Base-by-base conservation (phyloP, 2,329 filamentous ascomycete species). In the Metarhizium guizhouense region DNA sequence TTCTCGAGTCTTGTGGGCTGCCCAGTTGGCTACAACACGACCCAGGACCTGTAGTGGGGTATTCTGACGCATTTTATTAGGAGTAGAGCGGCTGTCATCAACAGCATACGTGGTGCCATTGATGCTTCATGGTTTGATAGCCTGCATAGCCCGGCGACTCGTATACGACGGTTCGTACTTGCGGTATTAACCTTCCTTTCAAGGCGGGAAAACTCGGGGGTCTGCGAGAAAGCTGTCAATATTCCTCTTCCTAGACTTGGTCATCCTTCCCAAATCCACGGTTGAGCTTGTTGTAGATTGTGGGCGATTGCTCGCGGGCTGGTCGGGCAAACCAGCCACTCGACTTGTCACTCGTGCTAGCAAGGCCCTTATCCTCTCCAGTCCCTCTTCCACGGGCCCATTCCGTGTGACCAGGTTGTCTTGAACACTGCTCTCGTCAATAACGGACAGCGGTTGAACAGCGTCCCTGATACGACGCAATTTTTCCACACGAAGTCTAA, bases 351-450 rank as follows among this genome's bases (percentile, higher is more conserved):
- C 82, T 29, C 84, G 75, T 1, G 78, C 77, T 54, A 86, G 74
- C 58, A 90, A 68, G 60, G 84, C 74, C 38, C 84, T 78, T 78
- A 86, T 88, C 59, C 78, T 79, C 66, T 84, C 80, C 54, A 90
- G 71, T 69, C 90, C 86, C 54, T 73, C 73, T 65, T 86, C 85
- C 10, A 90, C 68, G 51, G 83, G 78, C 2, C 84, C 83, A 64
- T 86, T 80, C 36, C 80, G 79, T 52, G 82, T 85, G 1, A 87
- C 76, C 3, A 90, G 68, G 65, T 88, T 89, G 56, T 82, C 78
- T 66, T 90, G 87, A 6, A 86, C 71, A 8, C 70, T 62, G 3
- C 51, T 49, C 64, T 69, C 38, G 4, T 65, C 63, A 8, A 53
- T 59, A 16, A 59, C 66, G 47, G 57, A 56, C 29, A 64, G 60